Base-by-base conservation (phyloP, 805 yeast species). In the Candida bentonensis region DNA sequence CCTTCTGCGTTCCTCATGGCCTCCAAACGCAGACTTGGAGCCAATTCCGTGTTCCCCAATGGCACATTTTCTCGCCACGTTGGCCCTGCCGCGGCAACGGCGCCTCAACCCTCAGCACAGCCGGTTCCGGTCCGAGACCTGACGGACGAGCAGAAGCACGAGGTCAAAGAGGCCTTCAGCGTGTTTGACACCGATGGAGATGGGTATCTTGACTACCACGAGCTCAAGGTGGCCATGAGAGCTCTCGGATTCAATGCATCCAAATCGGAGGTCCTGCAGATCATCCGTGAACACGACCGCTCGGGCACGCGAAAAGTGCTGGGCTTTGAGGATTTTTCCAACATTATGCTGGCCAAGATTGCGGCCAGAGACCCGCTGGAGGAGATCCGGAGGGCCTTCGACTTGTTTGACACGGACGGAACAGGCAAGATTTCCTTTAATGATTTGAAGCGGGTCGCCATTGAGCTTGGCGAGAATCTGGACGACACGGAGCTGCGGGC, bases 401-500 rank as follows among this genome's bases (percentile, higher is more conserved):
- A 85, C 66, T 96, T 89, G 39, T 92, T 89, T 61, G 97, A 92
- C 66, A 61, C 67, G 26, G 65, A 89, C 61, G 95, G 95, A 45
- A 95, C 86, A 60, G 98, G 97, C 51, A 82, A 83, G 64, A 92
- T 53, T 52, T 46, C 82, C 45, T 67, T 89, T 42, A 73, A 88
- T 51, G 83, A 87, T 57, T 70, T 92, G 47, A 76, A 94, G 60
- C 73, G 92, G 48, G 95, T 89, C 1, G 92, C 96, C 9, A 82
- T 83, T 53, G 96, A 89, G 52, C 65, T 92, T 46, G 96, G 96
- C 2, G 98, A 92, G 61, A 83, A 81, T 53, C 66, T 92, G 46
- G 79, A 85, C 3, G 99, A 92, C 53, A 95, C 86, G 47, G 98
- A 92, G 57, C 68, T 92, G 43, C 73, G 83, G 52, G 96, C 96